Conservation (phyloP, 371 early-diverging fungal species). For the Cokeromyces recurvatus region DNA sequence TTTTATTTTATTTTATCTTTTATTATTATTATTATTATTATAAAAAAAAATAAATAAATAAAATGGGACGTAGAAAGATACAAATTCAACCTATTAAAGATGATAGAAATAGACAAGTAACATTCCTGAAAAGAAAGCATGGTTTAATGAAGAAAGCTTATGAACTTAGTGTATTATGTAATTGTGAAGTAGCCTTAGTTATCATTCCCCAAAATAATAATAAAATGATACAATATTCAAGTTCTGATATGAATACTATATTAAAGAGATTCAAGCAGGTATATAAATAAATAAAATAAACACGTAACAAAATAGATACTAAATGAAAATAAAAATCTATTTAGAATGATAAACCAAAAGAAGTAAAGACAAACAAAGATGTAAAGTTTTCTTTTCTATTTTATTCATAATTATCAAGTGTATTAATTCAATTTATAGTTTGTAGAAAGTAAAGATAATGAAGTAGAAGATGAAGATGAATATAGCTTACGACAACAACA, state of each 20-base stretch:
- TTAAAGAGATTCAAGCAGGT: constrained; percentile 10
- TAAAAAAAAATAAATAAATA: background rate
- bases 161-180: constrained; percentile 94
- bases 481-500: constrained; percentile 1
- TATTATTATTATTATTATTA: background rate
- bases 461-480: constrained; percentile 5
- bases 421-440: background rate
- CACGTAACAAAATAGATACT: too few relatives aligned
- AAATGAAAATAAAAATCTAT: background rate
- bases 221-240: constrained; percentile 33
- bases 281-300: background rate
- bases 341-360: constrained; percentile 16
- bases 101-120: constrained; percentile 84
- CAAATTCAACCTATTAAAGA: constrained; percentile 90
- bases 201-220: constrained; percentile 51
- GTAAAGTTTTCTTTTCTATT: background rate
- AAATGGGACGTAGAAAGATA: constrained; percentile 95
- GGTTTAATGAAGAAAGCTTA: constrained; percentile 99
- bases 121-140: constrained; percentile 95
- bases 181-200: constrained; percentile 92
- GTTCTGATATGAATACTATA: constrained; percentile 62
- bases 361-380: constrained; percentile 16
- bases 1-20: background rate
- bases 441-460: constrained; percentile 3
- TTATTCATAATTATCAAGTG: background rate